Evolutionary conservation across 495 filamentous ascomycete species (phyloP), one percentile per base, ranked within the genome.

Genomic region (Hypoxylon intermedium): DNA sequence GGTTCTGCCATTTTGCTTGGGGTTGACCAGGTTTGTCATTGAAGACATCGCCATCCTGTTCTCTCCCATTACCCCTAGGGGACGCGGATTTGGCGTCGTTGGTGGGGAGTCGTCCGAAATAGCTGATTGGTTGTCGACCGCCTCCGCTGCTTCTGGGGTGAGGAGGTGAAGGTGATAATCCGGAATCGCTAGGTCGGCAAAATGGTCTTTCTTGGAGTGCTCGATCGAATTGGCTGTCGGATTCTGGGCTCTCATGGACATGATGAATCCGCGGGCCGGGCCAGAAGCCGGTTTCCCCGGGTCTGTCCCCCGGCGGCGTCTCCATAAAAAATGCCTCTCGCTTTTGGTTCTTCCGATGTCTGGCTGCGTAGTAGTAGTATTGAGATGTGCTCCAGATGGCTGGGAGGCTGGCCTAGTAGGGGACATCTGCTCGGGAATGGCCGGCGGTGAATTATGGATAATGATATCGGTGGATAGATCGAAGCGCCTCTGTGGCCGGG

Each of bases 291-390:
- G 33, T 26, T 63, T 63, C 23, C 58, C 65, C 13, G 65, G 61
- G 23, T 68, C 58, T 46, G 65, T 60, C 36, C 18, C 53, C 36
- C 68, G 61, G 18, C 62, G 60, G 55, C 61, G 62, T 21, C 54
- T 63, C 65, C 68, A 71, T 71, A 71, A 71, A 71, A 71, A 71
- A 71, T 53, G 61, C 30, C 47, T 65, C 28, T 55, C 55, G 5
- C 42, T 56, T 12, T 58, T 68, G 13, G 53, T 26, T 49, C 55
- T 44, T 5, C 33, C 55, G 5, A 60, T 31, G n/a, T 52, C 51
- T 19, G 30, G 19, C 34, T 56, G 55, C 11, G 37, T 44, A 5
- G 21, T 5, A 9, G 37, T 44, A 5, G 21, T 5, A 9, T 42
- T 31, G 7, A 34, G 44, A 21, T 28, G 38, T 33, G 19, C 21